Percentiles rank a stretch among this genome's conserved stretches.
Evolutionary conservation across 257 asterid species (phyloP).

Genomic region (Rehmannia glutinosa): DNA sequence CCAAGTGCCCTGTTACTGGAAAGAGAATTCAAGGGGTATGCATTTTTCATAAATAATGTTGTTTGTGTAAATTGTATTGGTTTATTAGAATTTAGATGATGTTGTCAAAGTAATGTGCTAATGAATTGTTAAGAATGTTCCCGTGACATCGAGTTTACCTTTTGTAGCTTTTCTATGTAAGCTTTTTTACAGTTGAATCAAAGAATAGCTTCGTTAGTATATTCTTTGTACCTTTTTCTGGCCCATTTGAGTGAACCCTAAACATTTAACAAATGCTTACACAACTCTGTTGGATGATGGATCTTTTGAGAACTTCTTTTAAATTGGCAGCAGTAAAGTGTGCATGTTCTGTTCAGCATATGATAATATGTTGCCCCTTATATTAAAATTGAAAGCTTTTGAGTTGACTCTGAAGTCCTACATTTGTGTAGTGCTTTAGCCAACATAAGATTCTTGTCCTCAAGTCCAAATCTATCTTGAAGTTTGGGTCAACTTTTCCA

Average conservation of each 20-base stretch:
- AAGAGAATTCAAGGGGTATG: constrained; percentile 85
- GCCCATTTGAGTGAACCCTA: no score
- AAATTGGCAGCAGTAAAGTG: neutral
- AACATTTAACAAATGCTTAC: no score
- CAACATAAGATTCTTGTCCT: neutral
- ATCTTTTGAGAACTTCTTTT: no score
- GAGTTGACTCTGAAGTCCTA: no score
- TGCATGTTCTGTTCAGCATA: neutral
- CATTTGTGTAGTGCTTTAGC: neutral
- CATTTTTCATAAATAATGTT: no score
- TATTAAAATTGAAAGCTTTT: neutral
- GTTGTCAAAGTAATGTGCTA: neutral
- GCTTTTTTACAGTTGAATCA: neutral
- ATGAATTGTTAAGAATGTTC: neutral
- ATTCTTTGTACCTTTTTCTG: no score
- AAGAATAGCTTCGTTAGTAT: no score
- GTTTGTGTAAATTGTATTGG: neutral
- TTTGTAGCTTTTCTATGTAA: neutral
- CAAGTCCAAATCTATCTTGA: no score
- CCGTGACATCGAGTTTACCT: neutral
- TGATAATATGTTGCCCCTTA: neutral
- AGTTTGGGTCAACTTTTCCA: no score
- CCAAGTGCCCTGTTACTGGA: constrained; percentile 83
- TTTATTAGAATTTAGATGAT: neutral
- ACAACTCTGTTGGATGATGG: no score